Percentiles rank a stretch among this genome's conserved stretches.
phyloP scores from a whole-genome alignment of 2,329 filamentous ascomycete genomes.

The Seiridium cupressi region DNA sequence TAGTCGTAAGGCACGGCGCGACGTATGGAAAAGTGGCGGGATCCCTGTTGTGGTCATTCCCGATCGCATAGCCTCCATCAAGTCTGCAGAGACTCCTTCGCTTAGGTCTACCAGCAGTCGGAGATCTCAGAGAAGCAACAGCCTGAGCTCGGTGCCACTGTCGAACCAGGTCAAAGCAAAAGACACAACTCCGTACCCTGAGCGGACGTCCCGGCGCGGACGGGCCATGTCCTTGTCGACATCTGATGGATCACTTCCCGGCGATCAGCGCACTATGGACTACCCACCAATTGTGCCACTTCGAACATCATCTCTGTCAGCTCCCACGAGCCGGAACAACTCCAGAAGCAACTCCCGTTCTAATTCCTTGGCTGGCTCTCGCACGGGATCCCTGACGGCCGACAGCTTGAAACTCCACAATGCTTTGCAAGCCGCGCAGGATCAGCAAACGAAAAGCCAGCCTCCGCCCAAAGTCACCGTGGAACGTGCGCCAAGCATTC shows the following conservation, averaged over 20 bases:
- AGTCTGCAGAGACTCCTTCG: conserved; percentile 49
- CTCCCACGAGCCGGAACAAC: conserved; percentile 57
- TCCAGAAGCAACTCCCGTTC: conserved; percentile 27
- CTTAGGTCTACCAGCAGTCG: conserved; percentile 61
- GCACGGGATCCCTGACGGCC: conserved; percentile 40
- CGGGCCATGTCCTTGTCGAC: conserved; percentile 46
- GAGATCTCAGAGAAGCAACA: conserved; percentile 52
- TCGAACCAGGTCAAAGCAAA: conserved; percentile 38
- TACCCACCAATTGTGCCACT: conserved; percentile 56
- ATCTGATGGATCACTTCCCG: conserved; percentile 41
- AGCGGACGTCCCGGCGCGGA: conserved; percentile 37
- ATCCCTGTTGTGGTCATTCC: conserved; percentile 65
- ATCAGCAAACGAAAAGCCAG: conserved; percentile 12
- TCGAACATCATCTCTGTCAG: conserved; percentile 60
- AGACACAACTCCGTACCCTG: conserved; percentile 41
- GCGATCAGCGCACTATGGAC: conserved; percentile 57
- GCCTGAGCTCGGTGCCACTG: conserved; percentile 45
- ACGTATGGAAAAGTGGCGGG: conserved; percentile 57
- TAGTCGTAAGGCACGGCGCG: conserved; percentile 54
- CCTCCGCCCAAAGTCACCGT: conserved; percentile 23
- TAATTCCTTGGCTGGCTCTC: conserved; percentile 18
- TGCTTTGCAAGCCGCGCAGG: conserved; percentile 32
- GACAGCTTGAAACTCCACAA: conserved; percentile 59
- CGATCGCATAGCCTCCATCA: conserved; percentile 53
- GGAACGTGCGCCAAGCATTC: conserved; percentile 17